These are phyloP conservation scores for Coniferiporia sulphurascens DNA, from an alignment of 1,284 basidiomycete genomes.

Conservation along the genomic window DNA sequence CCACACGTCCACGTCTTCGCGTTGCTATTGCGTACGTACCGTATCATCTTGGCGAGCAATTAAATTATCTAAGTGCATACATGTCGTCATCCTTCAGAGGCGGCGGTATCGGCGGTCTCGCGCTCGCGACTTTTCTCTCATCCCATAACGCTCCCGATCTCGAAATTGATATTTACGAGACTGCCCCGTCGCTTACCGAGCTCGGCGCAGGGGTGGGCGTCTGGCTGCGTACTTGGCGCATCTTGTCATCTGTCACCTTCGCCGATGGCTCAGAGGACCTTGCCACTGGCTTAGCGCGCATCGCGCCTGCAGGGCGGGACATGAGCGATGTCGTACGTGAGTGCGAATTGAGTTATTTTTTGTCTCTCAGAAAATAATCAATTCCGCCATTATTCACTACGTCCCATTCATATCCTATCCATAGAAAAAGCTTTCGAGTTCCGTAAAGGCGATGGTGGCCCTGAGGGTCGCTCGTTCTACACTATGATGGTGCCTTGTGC, in stretches of 20 bases:
- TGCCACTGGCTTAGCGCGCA: background rate
- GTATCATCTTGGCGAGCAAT: background rate
- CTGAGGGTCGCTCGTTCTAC: slow-evolving; percentile 9
- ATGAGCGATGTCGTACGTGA: slow-evolving; percentile 1
- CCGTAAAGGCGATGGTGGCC: slow-evolving; percentile 4
- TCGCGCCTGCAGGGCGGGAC: slow-evolving; percentile 10
- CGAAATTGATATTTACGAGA: slow-evolving; percentile 43
- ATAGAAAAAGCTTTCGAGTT: slow-evolving; percentile 16
- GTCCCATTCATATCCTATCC: too few relatives aligned
- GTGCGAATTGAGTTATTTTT: background rate
- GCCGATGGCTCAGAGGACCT: slow-evolving; percentile 5
- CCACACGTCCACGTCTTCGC: slow-evolving; percentile 50
- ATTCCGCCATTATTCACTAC: background rate
- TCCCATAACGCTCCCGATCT: slow-evolving; percentile 29
- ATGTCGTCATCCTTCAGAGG: slow-evolving; percentile 30
- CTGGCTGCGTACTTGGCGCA: slow-evolving; percentile 40
- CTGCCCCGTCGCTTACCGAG: slow-evolving; percentile 41
- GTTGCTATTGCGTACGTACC: slow-evolving; percentile 8
- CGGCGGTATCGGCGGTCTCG: slow-evolving; percentile 45
- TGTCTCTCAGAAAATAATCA: background rate
- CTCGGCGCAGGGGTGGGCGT: slow-evolving; percentile 48
- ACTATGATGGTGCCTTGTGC: slow-evolving; percentile 15
- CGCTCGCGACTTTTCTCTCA: slow-evolving; percentile 38
- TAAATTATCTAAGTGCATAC: too few relatives aligned
- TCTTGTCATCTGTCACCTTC: slow-evolving; percentile 25